Percentiles rank a stretch among this genome's conserved stretches.
These are phyloP conservation scores for Suillus discolor DNA, from an alignment of 768 basidiomycete species.

Conservation along the genomic window DNA sequence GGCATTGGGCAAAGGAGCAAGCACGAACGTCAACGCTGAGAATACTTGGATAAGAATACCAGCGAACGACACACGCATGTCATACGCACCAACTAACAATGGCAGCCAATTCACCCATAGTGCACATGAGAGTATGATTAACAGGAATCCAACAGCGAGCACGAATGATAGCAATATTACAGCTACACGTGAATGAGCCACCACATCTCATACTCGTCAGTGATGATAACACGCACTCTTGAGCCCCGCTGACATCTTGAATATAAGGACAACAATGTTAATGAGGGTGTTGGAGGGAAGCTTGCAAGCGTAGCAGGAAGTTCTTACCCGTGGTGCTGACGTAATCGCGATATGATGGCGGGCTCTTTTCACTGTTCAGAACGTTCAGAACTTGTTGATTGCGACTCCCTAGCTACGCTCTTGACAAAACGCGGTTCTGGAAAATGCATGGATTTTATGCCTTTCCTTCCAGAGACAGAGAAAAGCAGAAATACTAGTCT, in stretches of 20 bases:
- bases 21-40: constrained; percentile 88
- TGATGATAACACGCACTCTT: constrained; percentile 50
- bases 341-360: not conserved
- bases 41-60: constrained; percentile 3
- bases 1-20: constrained; percentile 95
- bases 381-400: too few species aligned
- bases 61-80: not conserved
- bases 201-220: constrained; percentile 3
- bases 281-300: not conserved
- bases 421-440: too few species aligned
- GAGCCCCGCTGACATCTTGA: constrained; percentile 65
- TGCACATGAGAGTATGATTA: constrained; percentile 97
- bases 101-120: constrained; percentile 97
- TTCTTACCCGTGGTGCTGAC: not conserved
- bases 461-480: too few species aligned
- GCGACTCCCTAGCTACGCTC: too few species aligned
- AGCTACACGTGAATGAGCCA: constrained; percentile 47
- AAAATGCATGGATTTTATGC: too few species aligned
- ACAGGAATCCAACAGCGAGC: constrained; percentile 94
- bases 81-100: constrained; percentile 83
- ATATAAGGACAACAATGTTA: not conserved
- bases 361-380: too few species aligned
- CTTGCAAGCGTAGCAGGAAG: not conserved
- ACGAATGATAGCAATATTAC: constrained; percentile 97
- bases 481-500: too few species aligned